A percentile compares a stretch with the other conserved stretches of the same genome.
phyloP scores from a whole-genome alignment of 371 early-diverging fungal species.

The Actinomortierella ambigua region DNA sequence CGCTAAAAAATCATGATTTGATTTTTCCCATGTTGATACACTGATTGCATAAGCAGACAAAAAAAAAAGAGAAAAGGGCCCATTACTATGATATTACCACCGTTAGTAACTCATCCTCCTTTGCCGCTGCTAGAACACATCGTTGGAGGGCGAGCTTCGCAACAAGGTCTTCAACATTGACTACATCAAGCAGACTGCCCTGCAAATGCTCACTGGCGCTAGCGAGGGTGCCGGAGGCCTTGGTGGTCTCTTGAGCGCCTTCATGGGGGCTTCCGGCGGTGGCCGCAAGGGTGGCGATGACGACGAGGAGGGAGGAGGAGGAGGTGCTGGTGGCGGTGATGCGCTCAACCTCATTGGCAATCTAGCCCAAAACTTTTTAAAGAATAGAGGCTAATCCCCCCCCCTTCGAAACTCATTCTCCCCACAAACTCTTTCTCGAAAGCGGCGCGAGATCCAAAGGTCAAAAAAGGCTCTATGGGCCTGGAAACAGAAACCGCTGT shows the following conservation, averaged over 20 bases:
- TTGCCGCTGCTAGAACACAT: constrained; percentile 10
- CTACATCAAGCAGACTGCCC: constrained; percentile 18
- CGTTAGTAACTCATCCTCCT: background rate
- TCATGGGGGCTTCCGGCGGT: constrained; percentile 8
- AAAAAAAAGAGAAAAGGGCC: background rate
- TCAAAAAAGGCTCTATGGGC: background rate
- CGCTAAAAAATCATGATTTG: too few relatives aligned
- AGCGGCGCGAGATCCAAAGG: too few relatives aligned
- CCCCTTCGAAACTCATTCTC: too few relatives aligned
- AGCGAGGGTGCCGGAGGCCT: constrained; percentile 12
- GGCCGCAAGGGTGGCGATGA: constrained; percentile 1
- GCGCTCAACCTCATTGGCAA: constrained; percentile 5
- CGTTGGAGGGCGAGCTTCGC: constrained; percentile 36
- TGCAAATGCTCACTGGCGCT: constrained; percentile 22
- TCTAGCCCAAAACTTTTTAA: constrained; percentile 22
- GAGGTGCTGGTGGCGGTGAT: background rate
- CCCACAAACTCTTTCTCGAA: too few relatives aligned
- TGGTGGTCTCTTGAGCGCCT: constrained; percentile 16
- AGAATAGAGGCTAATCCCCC: constrained; percentile 3
- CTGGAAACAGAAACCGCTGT: background rate
- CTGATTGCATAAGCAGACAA: too few relatives aligned
- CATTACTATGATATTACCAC: too few relatives aligned
- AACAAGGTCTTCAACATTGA: constrained; percentile 31
- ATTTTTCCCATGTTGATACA: background rate
- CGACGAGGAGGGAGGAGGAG: background rate